Evolutionary conservation across 148 eudicot species (phyloP), one percentile per base, ranked within the genome.

Genomic region (Amaranthus cruentus): DNA sequence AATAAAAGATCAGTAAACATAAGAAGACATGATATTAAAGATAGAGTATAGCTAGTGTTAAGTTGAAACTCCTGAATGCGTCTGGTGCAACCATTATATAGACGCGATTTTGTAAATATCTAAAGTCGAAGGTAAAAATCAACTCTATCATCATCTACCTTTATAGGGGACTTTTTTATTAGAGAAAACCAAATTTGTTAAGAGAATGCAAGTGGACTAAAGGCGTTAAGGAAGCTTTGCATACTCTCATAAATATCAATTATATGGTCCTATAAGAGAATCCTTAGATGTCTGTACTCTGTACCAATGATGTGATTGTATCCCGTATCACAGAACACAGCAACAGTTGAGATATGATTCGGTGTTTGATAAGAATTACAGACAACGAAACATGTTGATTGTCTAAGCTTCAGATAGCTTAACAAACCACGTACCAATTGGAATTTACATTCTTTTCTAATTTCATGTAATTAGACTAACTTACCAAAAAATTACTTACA

Each of bases 251-350:
- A 13, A 28, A 28, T 28, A 28, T 28, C 38, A 28, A 28, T 28
- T 28, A 28, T 61, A 70, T 56, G 78, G 75, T 75, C 72, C 66
- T 52, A 38, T 57, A 44, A 70, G 70, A 75, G 74, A 44, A 43
- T 79, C 70, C 78, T 71, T 58, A 50, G 44, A 66, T 74, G 73
- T 73, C 15, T 57, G 38, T 66, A 70, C 72, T 75, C 62, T 64
- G 75, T n/a, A n/a, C n/a, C 38, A 28, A 28, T 28, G 38, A 28
- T 1, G 38, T 28, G 38, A 28, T 28, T 28, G 72, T 75, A 70
- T 60, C 71, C 75, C 67, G 50, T 67, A 57, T 13, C 50, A 51
- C 21, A 62, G 47, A 49, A 44, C 54, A 12, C 54, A 15, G 55
- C 15, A 68, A 47, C 52, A 12, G 78, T 68, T 58, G 66, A 54